A percentile compares a stretch with the other conserved stretches of the same genome.
Evolutionary conservation across 371 early-diverging fungal species (phyloP).

Genomic region (Mucor plumbeus): DNA sequence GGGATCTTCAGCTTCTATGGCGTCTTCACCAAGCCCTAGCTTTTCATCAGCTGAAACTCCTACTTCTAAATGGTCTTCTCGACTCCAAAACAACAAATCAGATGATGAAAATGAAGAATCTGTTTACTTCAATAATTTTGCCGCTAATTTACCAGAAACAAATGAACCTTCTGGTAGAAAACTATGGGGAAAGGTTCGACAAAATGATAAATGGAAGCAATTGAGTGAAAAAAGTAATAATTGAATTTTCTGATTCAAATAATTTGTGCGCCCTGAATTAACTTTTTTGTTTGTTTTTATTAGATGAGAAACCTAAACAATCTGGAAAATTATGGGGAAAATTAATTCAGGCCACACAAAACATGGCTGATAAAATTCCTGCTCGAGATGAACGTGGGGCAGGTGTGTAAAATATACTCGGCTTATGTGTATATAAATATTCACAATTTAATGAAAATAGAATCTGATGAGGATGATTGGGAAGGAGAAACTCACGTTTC

Average conservation of each 20-base stretch:
- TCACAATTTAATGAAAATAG: slow-evolving; percentile 25
- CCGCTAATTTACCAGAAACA: slow-evolving; percentile 40
- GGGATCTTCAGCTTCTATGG: slow-evolving; percentile 12
- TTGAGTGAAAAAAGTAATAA: slow-evolving; percentile 41
- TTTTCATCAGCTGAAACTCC: slow-evolving; percentile 21
- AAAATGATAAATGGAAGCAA: slow-evolving; percentile 58
- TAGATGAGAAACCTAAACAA: slow-evolving; percentile 44
- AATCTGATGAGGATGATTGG: slow-evolving; percentile 64
- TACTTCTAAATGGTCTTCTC: slow-evolving; percentile 24
- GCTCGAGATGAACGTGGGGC: slow-evolving; percentile 45
- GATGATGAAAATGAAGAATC: slow-evolving; percentile 41
- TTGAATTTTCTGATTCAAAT: not conserved
- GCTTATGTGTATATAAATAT: not conserved
- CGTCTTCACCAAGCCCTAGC: slow-evolving; percentile 22
- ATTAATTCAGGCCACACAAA: slow-evolving; percentile 62
- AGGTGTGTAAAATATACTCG: slow-evolving; percentile 14
- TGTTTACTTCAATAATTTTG: slow-evolving; percentile 52
- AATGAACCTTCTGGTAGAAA: slow-evolving; percentile 34
- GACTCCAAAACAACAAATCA: slow-evolving; percentile 6
- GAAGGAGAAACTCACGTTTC: slow-evolving; percentile 66
- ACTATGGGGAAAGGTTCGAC: slow-evolving; percentile 54
- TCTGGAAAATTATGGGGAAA: slow-evolving; percentile 60
- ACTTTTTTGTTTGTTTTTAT: not conserved
- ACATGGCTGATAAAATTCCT: slow-evolving; percentile 59
- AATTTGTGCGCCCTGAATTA: not conserved